A percentile compares a stretch with the other conserved stretches of the same genome.
Conservation (phyloP, 495 filamentous ascomycete genomes). For the Penicillium nucicola region DNA sequence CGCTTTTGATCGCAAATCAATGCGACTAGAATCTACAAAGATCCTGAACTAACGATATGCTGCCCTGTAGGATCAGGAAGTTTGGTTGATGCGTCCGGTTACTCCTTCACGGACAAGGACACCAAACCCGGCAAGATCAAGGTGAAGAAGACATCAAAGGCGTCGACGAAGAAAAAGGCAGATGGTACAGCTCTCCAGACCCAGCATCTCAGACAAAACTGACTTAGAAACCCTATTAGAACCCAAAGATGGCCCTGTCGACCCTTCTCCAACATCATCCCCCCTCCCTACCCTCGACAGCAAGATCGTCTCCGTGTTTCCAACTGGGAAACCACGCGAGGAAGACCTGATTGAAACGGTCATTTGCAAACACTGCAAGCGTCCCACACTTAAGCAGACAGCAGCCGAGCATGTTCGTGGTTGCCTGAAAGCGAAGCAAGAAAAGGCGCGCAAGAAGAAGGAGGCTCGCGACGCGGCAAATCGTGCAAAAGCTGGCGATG, state of each 20-base stretch:
- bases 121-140: slow-evolving; percentile 61
- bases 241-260: slow-evolving; percentile 26
- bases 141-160: slow-evolving; percentile 64
- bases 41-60: slow-evolving; percentile 16
- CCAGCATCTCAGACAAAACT: not conserved
- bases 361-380: slow-evolving; percentile 83
- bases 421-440: slow-evolving; percentile 73
- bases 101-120: slow-evolving; percentile 60
- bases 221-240: slow-evolving; percentile 9
- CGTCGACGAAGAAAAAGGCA: slow-evolving; percentile 40
- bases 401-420: slow-evolving; percentile 63
- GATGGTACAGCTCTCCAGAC: slow-evolving; percentile 43
- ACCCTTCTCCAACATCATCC: slow-evolving; percentile 42
- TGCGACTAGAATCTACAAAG: not conserved
- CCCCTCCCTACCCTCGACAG: slow-evolving; percentile 73
- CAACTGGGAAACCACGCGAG: slow-evolving; percentile 65
- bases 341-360: slow-evolving; percentile 64
- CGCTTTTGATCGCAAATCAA: slow-evolving; percentile 2
- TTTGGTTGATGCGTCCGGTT: slow-evolving; percentile 46
- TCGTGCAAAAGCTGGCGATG: slow-evolving; percentile 56
- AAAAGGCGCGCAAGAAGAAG: slow-evolving; percentile 75
- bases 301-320: slow-evolving; percentile 64
- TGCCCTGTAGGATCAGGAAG: slow-evolving; percentile 31
- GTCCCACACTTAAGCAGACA: slow-evolving; percentile 59
- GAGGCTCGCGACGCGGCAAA: slow-evolving; percentile 70